Conservation (phyloP, 2,329 filamentous ascomycete species). For the Clonostachys chloroleuca region DNA sequence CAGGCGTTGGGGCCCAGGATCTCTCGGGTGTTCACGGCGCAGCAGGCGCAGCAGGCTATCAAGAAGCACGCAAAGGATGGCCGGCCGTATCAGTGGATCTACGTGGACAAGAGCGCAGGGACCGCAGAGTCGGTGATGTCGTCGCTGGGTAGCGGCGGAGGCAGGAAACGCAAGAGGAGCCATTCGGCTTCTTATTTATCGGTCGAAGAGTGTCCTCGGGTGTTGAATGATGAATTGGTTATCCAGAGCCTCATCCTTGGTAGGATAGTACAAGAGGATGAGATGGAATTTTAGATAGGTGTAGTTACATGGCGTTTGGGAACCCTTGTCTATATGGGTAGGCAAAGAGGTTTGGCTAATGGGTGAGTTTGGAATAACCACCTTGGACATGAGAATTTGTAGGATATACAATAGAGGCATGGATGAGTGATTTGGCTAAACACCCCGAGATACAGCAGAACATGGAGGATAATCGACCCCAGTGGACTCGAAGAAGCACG, state of each 20-base stretch:
- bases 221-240: constrained; percentile 81
- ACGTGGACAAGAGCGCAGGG: constrained; percentile 63
- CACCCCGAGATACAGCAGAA: too few relatives aligned
- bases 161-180: constrained; percentile 34
- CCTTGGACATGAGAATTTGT: too few relatives aligned
- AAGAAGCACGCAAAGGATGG: constrained; percentile 40
- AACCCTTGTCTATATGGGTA: too few relatives aligned
- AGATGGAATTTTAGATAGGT: constrained; percentile 18
- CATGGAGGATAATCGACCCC: too few relatives aligned
- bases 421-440: too few relatives aligned
- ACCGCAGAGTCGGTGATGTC: constrained; percentile 46
- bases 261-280: constrained; percentile 62
- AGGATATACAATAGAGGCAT: too few relatives aligned
- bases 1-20: constrained; percentile 73
- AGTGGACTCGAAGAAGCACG: too few relatives aligned
- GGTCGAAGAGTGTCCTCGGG: constrained; percentile 46
- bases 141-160: constrained; percentile 8
- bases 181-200: constrained; percentile 13
- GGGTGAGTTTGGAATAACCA: too few relatives aligned
- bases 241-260: constrained; percentile 91
- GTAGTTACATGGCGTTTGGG: too few relatives aligned
- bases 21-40: constrained; percentile 58
- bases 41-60: constrained; percentile 59
- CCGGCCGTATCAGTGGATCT: constrained; percentile 69
- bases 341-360: too few relatives aligned